Conservation (phyloP, 768 basidiomycete genomes). For the Mycena crocata region DNA sequence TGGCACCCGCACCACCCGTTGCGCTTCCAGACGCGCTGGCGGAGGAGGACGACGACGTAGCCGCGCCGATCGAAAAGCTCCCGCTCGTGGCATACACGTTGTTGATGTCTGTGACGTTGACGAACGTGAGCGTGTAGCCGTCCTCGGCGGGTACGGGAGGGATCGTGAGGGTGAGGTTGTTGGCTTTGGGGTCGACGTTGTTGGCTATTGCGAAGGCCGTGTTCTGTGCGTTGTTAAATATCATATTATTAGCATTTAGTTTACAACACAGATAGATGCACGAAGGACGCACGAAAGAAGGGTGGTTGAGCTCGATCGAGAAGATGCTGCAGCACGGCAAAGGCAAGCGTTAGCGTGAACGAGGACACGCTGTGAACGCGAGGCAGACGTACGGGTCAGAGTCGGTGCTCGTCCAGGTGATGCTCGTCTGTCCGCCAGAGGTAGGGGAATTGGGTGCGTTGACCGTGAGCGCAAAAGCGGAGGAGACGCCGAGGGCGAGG, state of each 20-base stretch:
- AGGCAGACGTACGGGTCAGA: conserved; percentile 56
- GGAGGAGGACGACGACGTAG: conserved; percentile 6
- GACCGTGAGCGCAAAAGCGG: conserved; percentile 63
- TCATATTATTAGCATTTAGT: not conserved
- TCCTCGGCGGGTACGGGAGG: conserved; percentile 63
- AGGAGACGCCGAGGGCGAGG: conserved; percentile 57
- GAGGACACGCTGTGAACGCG: not conserved
- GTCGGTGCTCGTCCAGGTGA: conserved; percentile 58
- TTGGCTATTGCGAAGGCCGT: conserved; percentile 65
- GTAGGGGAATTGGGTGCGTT: conserved; percentile 47
- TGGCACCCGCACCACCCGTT: not conserved
- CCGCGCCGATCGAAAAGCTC: conserved; percentile 55
- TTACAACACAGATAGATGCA: not conserved
- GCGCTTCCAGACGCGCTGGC: not conserved
- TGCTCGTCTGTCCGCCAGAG: conserved; percentile 48
- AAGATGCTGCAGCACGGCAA: conserved; percentile 47
- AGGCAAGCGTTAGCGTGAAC: too few species aligned
- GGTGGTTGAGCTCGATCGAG: conserved; percentile 61
- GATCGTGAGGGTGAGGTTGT: conserved; percentile 51
- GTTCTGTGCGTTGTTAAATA: conserved; percentile 40
- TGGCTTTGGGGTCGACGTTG: conserved; percentile 56
- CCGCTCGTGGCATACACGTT: conserved; percentile 53
- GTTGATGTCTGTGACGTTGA: conserved; percentile 59
- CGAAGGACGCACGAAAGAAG: conserved; percentile 46
- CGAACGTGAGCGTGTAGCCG: conserved; percentile 45